Conservation (phyloP, 1,284 basidiomycete genomes). For the Leccinum variabile region DNA sequence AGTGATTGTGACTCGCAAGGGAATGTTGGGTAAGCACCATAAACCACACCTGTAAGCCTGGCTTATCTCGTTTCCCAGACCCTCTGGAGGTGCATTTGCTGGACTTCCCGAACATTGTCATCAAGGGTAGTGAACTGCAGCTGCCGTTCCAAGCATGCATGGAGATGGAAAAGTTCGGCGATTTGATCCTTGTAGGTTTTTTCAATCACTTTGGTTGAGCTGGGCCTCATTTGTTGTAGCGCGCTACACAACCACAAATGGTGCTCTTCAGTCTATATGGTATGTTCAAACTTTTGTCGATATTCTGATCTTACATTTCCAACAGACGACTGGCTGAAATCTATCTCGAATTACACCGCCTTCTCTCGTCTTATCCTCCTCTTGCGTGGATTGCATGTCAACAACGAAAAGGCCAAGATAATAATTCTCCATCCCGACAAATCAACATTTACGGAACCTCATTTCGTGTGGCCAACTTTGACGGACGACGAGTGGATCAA, state of each 20-base stretch:
- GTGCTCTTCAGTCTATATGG: slow-evolving; percentile 97
- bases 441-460: slow-evolving; percentile 94
- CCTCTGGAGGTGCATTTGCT: slow-evolving; percentile 97
- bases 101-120: slow-evolving; percentile 99
- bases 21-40: slow-evolving; percentile 81
- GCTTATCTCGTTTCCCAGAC: slow-evolving; percentile 47
- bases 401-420: slow-evolving; percentile 97
- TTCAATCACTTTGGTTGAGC: background rate
- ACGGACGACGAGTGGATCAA: slow-evolving; percentile 99
- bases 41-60: background rate
- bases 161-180: slow-evolving; percentile 99
- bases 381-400: slow-evolving; percentile 96
- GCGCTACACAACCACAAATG: slow-evolving; percentile 99
- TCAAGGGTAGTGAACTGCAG: slow-evolving; percentile 98
- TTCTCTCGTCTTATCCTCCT: slow-evolving; percentile 97
- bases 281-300: slow-evolving; percentile 29
- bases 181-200: slow-evolving; percentile 78
- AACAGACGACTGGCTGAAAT: slow-evolving; percentile 96
- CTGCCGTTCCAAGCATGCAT: slow-evolving; percentile 99
- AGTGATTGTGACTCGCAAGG: slow-evolving; percentile 99
- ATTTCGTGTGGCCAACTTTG: slow-evolving; percentile 98
- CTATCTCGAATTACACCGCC: slow-evolving; percentile 97
- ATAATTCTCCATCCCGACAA: slow-evolving; percentile 85
- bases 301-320: slow-evolving; percentile 9
- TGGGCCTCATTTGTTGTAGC: slow-evolving; percentile 41